Base-by-base conservation (phyloP, 148 eudicot species). In the Polygonum aviculare region DNA sequence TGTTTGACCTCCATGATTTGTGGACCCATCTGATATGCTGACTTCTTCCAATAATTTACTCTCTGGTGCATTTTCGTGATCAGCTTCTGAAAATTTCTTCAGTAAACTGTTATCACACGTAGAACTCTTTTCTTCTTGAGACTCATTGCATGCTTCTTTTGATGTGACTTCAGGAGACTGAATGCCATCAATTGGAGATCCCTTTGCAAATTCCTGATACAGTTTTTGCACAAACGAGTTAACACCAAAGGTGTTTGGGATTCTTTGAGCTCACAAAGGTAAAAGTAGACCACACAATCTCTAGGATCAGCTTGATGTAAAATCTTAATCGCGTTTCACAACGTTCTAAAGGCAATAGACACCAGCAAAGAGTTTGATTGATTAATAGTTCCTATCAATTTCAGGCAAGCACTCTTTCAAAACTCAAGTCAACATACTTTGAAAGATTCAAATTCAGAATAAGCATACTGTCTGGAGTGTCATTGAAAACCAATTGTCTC, bases 91-190 rank as follows among this genome's bases (percentile, higher is more conserved):
- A 41, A 44, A 44, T 19, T 45, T 48, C 54, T 48, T 21, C 54
- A 48, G 36, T 35, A 48, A 15, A 72, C 52, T 72, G 33, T 19
- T 38, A 35, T 70, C 31, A 38, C 22, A n/a, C 19, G 73, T 60
- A 60, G 16, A 60, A 11, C 16, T 67, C 41, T 35, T 78, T 57
- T 76, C 82, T 52, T 57, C 51, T 19, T 44, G 48, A 21, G 38
- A 47, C 73, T 76, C 80, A 26, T 45, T 16, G 33, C 69, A 49
- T 49, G 73, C 70, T 31, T 75, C 82, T 81, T 83, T 85, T 69
- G 90, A 88, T 4, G 83, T 76, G 79, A 84, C 87, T 77, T 87
- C 91, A 71, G 88, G 88, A 57, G 93, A 92, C 51, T 82, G 88
- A 79, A 76, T 62, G 62, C 57, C 62, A 74, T 70, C n/a, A 18